Conservation (phyloP, 768 basidiomycete genomes). For the Podaxis sp. region DNA sequence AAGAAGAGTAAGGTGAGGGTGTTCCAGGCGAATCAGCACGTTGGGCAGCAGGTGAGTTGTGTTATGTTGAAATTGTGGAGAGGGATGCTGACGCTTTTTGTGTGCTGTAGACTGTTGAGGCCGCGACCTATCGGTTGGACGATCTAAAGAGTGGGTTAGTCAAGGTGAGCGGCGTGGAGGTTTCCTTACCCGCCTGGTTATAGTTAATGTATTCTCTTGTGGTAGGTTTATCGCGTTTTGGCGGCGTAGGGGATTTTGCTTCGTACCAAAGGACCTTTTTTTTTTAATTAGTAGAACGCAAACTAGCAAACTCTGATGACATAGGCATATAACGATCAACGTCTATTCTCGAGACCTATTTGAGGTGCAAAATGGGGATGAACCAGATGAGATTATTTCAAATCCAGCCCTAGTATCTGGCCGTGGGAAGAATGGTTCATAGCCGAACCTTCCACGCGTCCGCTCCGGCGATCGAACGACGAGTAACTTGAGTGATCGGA, state of each 20-base stretch:
- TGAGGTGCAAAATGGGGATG: too few relatives aligned
- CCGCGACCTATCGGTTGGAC: slow-evolving; percentile 83
- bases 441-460: too few relatives aligned
- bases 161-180: slow-evolving; percentile 50
- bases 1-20: slow-evolving; percentile 88
- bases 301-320: too few relatives aligned
- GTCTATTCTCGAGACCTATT: too few relatives aligned
- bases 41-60: slow-evolving; percentile 71
- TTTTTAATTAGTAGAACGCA: too few relatives aligned
- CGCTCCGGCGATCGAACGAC: background rate
- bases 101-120: slow-evolving; percentile 54
- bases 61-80: background rate
- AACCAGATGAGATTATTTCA: too few relatives aligned
- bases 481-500: background rate
- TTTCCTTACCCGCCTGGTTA: background rate
- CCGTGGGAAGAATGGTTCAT: too few relatives aligned
- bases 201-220: background rate
- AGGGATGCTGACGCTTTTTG: background rate
- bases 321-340: too few relatives aligned
- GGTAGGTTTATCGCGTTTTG: slow-evolving; percentile 41
- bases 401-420: too few relatives aligned
- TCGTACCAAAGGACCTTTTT: too few relatives aligned
- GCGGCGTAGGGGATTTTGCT: slow-evolving; percentile 26
- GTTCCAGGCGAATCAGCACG: slow-evolving; percentile 85
- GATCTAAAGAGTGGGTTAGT: slow-evolving; percentile 85